These are phyloP conservation scores for Pyrenophora seminiperda DNA, from an alignment of 2,329 filamentous ascomycete species.

Conservation along the genomic window DNA sequence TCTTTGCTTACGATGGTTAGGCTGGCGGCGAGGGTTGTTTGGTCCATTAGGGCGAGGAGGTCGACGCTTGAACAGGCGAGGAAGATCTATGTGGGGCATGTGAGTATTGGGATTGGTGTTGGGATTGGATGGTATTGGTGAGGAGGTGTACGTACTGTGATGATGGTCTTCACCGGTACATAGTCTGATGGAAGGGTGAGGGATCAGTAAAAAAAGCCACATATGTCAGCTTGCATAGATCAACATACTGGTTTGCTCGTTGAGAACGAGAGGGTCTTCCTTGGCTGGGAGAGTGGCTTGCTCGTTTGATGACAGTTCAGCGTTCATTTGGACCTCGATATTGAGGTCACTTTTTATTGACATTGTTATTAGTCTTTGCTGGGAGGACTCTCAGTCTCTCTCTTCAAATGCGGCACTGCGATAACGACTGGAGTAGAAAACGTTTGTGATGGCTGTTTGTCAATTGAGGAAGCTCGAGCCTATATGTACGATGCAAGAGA, in stretches of 20 bases:
- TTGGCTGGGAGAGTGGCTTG: background rate
- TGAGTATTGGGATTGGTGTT: constrained; percentile 13
- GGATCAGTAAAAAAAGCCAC: background rate
- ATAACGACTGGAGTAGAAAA: too few relatives aligned
- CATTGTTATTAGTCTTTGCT: too few relatives aligned
- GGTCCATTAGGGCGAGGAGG: constrained; percentile 28
- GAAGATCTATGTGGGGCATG: constrained; percentile 18
- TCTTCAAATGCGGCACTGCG: too few relatives aligned
- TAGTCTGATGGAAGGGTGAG: constrained; percentile 11
- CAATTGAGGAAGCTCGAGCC: too few relatives aligned
- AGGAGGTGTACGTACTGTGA: constrained; percentile 16
- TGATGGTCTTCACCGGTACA: constrained; percentile 26
- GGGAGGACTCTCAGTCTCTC: too few relatives aligned
- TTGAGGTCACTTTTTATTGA: too few relatives aligned
- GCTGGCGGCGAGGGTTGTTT: constrained; percentile 30
- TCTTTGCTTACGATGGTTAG: constrained; percentile 33
- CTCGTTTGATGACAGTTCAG: background rate
- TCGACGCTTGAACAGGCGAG: constrained; percentile 32
- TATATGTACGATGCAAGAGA: too few relatives aligned
- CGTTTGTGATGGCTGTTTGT: too few relatives aligned
- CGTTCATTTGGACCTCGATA: too few relatives aligned
- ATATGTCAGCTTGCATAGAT: background rate
- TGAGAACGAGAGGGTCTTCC: constrained; percentile 15
- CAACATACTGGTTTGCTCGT: constrained; percentile 26
- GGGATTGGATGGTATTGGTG: too few relatives aligned